phyloP scores from a whole-genome alignment of 495 filamentous ascomycete species.

The Talaromyces nanjingensis region DNA sequence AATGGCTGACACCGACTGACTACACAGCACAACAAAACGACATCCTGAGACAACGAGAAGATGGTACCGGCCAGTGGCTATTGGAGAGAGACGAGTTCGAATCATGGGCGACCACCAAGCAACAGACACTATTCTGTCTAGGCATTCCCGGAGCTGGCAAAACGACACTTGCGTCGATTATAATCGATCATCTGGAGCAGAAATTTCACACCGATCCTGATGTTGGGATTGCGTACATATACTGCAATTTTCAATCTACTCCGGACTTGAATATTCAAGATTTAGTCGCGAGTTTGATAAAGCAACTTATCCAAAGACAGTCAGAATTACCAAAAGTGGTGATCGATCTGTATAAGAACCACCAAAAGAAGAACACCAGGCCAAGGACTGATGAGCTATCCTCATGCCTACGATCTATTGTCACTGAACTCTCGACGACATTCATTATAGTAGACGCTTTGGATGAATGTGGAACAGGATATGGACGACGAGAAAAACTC shows the following conservation, averaged over 20 bases:
- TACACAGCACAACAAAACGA: background rate
- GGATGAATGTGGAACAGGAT: slow-evolving; percentile 17
- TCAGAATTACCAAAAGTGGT: slow-evolving; percentile 17
- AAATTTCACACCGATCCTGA: slow-evolving; percentile 5
- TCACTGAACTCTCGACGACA: slow-evolving; percentile 14
- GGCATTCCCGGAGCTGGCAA: slow-evolving; percentile 39
- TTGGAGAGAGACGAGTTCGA: background rate
- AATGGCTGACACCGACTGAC: slow-evolving; percentile 3
- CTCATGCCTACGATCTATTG: slow-evolving; percentile 20
- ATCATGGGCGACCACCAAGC: background rate
- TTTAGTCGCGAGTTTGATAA: slow-evolving; percentile 29
- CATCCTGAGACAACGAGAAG: background rate
- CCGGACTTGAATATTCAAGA: slow-evolving; percentile 22
- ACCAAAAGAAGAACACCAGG: slow-evolving; percentile 12
- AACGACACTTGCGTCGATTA: slow-evolving; percentile 29
- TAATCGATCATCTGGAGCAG: slow-evolving; percentile 19
- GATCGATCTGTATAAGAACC: slow-evolving; percentile 13
- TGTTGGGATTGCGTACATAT: slow-evolving; percentile 32
- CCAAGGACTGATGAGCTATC: slow-evolving; percentile 21
- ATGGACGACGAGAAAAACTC: slow-evolving; percentile 7
- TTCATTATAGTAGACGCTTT: slow-evolving; percentile 38
- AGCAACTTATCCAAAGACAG: slow-evolving; percentile 25
- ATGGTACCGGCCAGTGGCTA: slow-evolving; percentile 9
- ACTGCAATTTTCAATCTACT: slow-evolving; percentile 29
- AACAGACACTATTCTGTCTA: slow-evolving; percentile 23